phyloP scores from a whole-genome alignment of 768 basidiomycete species.

The Naganishia kalamii region DNA sequence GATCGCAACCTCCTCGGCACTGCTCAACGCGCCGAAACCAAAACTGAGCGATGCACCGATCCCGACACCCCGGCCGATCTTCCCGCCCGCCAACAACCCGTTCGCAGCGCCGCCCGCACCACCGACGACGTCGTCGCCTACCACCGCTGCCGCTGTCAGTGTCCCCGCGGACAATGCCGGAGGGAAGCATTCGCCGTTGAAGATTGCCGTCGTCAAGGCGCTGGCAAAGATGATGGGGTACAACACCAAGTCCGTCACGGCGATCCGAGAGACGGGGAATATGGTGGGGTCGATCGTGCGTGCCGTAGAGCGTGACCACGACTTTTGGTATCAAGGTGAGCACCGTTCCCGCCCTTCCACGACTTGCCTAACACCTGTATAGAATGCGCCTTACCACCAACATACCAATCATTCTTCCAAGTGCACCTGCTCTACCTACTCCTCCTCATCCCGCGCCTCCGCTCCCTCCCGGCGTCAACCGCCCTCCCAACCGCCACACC shows the following conservation, averaged over 20 bases:
- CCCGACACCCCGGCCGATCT: slow-evolving; percentile 32
- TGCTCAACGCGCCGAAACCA: background rate
- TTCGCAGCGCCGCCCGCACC: slow-evolving; percentile 28
- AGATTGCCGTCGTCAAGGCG: slow-evolving; percentile 35
- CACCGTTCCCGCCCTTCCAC: background rate
- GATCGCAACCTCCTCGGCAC: background rate
- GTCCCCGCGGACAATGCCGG: slow-evolving; percentile 20
- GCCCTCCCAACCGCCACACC: slow-evolving; percentile 20
- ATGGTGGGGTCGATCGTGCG: slow-evolving; percentile 49
- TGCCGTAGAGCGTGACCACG: slow-evolving; percentile 46
- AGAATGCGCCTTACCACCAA: slow-evolving; percentile 82
- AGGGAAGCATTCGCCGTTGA: slow-evolving; percentile 34
- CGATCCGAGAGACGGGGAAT: slow-evolving; percentile 48
- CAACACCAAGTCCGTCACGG: slow-evolving; percentile 46
- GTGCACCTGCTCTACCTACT: slow-evolving; percentile 87
- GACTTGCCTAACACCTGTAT: background rate
- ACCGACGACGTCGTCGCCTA: background rate
- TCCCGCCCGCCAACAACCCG: slow-evolving; percentile 40
- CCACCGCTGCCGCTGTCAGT: background rate
- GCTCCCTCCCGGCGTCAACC: slow-evolving; percentile 62
- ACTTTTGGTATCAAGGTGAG: slow-evolving; percentile 51
- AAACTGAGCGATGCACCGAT: slow-evolving; percentile 15
- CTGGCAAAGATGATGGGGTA: slow-evolving; percentile 50
- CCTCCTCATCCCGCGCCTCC: slow-evolving; percentile 79
- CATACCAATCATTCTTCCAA: slow-evolving; percentile 96